Percentiles rank a stretch among this genome's conserved stretches.
Evolutionary conservation across 345 rosid species (phyloP).

Genomic region (Gossypium turneri): DNA sequence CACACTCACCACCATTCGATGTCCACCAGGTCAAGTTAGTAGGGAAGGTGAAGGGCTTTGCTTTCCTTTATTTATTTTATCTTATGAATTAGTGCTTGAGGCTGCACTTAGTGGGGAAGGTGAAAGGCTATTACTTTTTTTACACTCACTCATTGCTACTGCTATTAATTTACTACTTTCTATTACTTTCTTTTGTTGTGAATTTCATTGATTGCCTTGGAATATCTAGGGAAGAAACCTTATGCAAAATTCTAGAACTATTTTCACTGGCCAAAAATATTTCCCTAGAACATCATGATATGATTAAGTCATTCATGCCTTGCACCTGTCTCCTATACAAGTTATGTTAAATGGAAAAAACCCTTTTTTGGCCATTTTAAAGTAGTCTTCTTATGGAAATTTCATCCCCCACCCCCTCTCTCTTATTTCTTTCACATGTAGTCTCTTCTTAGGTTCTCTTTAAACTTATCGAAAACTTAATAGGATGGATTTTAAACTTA

Average conservation of each 20-base stretch:
- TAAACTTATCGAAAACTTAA: neutral
- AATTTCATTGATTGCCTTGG: neutral
- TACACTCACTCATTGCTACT: neutral
- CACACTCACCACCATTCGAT: no score
- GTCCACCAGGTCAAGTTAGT: no score
- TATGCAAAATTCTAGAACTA: neutral
- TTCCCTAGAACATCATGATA: neutral
- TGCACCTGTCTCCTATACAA: neutral
- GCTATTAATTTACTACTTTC: neutral
- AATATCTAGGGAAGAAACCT: neutral
- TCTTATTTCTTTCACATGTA: neutral
- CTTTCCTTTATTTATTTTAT: neutral
- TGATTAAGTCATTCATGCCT: neutral
- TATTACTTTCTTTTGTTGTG: neutral
- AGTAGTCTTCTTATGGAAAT: no score
- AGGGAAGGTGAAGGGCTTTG: no score
- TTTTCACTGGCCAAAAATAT: neutral
- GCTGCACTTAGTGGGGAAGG: neutral
- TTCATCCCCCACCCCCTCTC: no score
- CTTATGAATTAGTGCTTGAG: neutral
- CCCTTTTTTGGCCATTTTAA: neutral
- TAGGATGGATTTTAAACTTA: neutral
- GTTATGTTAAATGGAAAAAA: neutral
- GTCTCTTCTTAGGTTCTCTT: neutral
- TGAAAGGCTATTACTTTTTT: neutral